Conservation (phyloP, 2,329 filamentous ascomycete species). For the Tolypocladium inflatum region DNA sequence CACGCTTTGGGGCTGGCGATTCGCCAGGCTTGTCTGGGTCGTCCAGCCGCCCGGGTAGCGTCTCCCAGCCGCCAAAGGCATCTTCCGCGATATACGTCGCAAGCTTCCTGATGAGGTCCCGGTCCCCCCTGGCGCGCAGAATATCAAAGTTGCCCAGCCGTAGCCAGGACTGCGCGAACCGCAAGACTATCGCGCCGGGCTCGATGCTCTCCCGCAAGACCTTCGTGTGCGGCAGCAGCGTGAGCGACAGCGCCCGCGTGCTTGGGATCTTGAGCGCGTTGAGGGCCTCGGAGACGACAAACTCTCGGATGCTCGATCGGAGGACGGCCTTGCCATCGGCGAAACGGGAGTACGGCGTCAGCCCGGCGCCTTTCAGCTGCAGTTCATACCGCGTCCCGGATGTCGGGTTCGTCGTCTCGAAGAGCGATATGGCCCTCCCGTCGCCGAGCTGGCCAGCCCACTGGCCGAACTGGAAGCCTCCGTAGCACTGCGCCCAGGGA, state of each 20-base stretch:
- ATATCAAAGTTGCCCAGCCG: slow-evolving; percentile 94
- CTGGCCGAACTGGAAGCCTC: slow-evolving; percentile 69
- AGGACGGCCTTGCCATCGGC: slow-evolving; percentile 93
- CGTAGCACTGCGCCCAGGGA: slow-evolving; percentile 98
- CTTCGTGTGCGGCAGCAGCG: slow-evolving; percentile 59
- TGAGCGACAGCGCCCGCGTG: slow-evolving; percentile 78
- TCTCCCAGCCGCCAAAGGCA: slow-evolving; percentile 80
- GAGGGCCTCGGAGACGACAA: slow-evolving; percentile 81
- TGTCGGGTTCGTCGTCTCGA: slow-evolving; percentile 71
- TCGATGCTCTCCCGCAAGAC: slow-evolving; percentile 75
- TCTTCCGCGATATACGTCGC: slow-evolving; percentile 81
- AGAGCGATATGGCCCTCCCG: slow-evolving; percentile 86
- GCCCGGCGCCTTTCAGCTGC: slow-evolving; percentile 87
- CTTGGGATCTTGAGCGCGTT: slow-evolving; percentile 78
- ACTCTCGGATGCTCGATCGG: slow-evolving; percentile 87
- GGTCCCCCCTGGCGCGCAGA: slow-evolving; percentile 71
- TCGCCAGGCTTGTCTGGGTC: slow-evolving; percentile 37
- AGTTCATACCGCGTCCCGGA: slow-evolving; percentile 75
- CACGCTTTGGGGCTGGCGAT: slow-evolving; percentile 35
- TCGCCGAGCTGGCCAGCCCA: slow-evolving; percentile 97
- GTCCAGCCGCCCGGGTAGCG: slow-evolving; percentile 54
- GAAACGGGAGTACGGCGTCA: slow-evolving; percentile 92
- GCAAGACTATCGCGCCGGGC: slow-evolving; percentile 83
- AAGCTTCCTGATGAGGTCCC: slow-evolving; percentile 61
- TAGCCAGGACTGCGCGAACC: slow-evolving; percentile 88